Evolutionary conservation across 2,329 filamentous ascomycete genomes (phyloP), one percentile per base, ranked within the genome.

Genomic region (Macrophomina phaseolina): DNA sequence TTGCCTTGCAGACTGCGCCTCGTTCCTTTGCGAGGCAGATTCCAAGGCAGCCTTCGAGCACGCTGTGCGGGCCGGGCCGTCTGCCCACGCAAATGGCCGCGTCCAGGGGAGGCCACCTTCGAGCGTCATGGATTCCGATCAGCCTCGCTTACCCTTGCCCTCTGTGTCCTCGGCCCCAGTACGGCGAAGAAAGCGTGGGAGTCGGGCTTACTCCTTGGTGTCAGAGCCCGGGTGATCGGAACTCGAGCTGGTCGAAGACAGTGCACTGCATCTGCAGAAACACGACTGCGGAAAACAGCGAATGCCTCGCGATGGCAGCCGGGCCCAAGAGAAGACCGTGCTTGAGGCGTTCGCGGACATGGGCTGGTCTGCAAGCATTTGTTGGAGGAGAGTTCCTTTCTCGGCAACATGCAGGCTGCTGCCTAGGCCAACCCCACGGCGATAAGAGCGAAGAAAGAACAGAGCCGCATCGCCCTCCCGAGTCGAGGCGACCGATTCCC

Each of bases 371-470:
- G 55, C 28, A 9, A n/a, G 36, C 4, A 48, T 42, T 5, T 30
- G 56, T 30, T 36, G 32, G 58, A 38, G 52, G 16, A 51, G 58
- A 62, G 36, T 49, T 38, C 58, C 32, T 23, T 7, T 49, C 18
- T 62, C 30, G 58, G 58, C 58, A 28, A 14, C 58, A 23, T 62
- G 58, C 58, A 49, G 16, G 23, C 45, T 62, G 58, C 58, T 62
- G 58, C 58, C 58, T 62, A 38, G 32, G 5, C 42, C 16, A 42
- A 3, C 36, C 23, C 36, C 36, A 61, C 53, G 40, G 40, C 32
- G 52, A 55, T 55, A 55, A 55, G 52, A 55, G 16, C 8, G 6
- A 23, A 1, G 23, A 49, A 32, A 30, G 36, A 18, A n/a, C 11
- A 62, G 58, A 62, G 58, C 58, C 58, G 42, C 58, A 49, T 48